Evolutionary conservation across 208 protist genomes (phyloP), one percentile per base, ranked within the genome.

Genomic region (Leptomonas pyrrhocoris): DNA sequence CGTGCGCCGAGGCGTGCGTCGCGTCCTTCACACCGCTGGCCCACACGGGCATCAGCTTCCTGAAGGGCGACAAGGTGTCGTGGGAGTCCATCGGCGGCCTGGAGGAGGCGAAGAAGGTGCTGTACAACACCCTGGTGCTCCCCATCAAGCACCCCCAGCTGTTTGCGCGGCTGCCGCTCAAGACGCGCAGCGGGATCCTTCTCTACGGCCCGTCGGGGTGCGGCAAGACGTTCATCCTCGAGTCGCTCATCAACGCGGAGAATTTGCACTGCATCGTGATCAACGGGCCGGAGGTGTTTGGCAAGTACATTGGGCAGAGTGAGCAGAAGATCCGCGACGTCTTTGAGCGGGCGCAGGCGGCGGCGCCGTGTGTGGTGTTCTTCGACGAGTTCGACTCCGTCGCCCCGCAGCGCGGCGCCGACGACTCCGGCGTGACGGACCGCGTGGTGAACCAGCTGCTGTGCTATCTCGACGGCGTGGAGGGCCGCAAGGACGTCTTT

Each of bases 381-480:
- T 98, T 98, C 81, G 96, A 98, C 79, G 96, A 98, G 77, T 95
- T 98, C 68, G 96, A 98, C 79, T 89, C 94, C 11, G 80, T 98
- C 58, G 97, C 96, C 8, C 86, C 94, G 46, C 82, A 93, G 49
- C 88, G 97, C 57, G 94, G 94, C 18, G 76, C 85, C 34, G 90
- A 97, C 75, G 90, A 92, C 76, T 92, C 89, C 0, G 91, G 93
- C 19, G 90, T 97, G 59, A 95, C 93, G 18, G 97, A 99, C 73
- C 84, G 99, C 36, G 98, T 99, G 1, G 92, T 99, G 8, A 97
- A 96, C 64, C 98, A 99, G 77, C 85, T 99, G 8, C 80, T 99
- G 34, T 98, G 83, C 38, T 98, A 99, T 84, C 91, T 99, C 69
- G 98, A 99, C 78, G 99, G 99, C 31, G 94, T 99, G 18, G 92